Evolutionary conservation across 306 rosid species (phyloP).

Genomic region (Cucurbita ficifolia): DNA sequence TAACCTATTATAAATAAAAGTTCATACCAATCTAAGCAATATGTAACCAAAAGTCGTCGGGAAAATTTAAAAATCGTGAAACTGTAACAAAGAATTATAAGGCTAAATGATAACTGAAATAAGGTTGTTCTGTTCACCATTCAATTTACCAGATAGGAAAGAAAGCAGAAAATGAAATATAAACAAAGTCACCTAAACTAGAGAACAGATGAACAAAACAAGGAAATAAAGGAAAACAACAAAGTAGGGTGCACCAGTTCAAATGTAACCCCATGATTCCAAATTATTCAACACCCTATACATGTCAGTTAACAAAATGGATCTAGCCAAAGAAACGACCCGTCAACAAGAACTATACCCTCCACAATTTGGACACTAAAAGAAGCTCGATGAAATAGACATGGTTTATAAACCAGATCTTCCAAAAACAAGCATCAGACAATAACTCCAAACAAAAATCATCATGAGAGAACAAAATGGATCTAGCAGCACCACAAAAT

Average conservation of each 20-base stretch:
- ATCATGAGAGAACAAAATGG: not conserved
- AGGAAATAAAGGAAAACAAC: not conserved
- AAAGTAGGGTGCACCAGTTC: not conserved
- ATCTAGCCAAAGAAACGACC: too few relatives aligned
- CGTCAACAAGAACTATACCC: too few relatives aligned
- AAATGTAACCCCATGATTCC: not conserved
- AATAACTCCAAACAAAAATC: not conserved
- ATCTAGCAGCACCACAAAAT: not conserved
- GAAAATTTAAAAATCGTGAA: not conserved
- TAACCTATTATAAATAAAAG: not conserved
- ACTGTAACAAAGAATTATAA: not conserved
- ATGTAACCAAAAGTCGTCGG: not conserved
- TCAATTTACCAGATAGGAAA: not conserved
- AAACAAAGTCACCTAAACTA: not conserved
- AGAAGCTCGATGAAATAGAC: too few relatives aligned
- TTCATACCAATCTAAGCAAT: not conserved
- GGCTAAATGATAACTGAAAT: not conserved
- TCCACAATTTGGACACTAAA: too few relatives aligned
- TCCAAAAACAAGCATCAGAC: not conserved
- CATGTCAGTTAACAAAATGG: too few relatives aligned
- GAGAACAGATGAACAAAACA: not conserved
- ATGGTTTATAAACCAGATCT: too few relatives aligned
- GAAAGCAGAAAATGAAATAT: not conserved
- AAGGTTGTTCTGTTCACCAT: not conserved
- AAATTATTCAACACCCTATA: not conserved